These are phyloP conservation scores for Cystobasidium ongulense DNA, from an alignment of 768 basidiomycete genomes.

Conservation along the genomic window DNA sequence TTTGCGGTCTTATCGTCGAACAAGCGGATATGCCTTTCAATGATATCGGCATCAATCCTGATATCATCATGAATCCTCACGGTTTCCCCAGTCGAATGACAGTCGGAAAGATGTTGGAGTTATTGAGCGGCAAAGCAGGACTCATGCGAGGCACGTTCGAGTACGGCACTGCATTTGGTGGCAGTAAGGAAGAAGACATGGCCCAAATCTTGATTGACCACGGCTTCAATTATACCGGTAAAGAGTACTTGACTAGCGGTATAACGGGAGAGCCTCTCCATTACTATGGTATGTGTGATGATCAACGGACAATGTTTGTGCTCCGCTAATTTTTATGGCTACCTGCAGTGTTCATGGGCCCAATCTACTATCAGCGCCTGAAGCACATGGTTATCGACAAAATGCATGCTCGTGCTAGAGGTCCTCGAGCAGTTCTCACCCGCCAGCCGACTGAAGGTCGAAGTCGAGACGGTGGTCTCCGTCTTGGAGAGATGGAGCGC, in stretches of 20 bases:
- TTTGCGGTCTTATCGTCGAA: conserved; percentile 95
- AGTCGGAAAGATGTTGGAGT: conserved; percentile 99
- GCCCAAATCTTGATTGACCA: conserved; percentile 86
- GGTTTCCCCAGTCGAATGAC: conserved; percentile 75
- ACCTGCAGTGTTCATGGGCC: conserved; percentile 71
- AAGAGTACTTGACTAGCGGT: conserved; percentile 96
- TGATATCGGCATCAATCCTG: conserved; percentile 78
- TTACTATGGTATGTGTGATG: conserved; percentile 54
- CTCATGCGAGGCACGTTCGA: conserved; percentile 80
- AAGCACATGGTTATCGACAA: conserved; percentile 77
- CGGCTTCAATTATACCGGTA: conserved; percentile 96
- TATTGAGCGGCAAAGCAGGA: conserved; percentile 92
- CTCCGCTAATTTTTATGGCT: not conserved
- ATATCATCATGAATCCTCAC: conserved; percentile 99
- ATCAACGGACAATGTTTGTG: not conserved
- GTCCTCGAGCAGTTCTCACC: conserved; percentile 90
- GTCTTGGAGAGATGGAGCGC: conserved; percentile 97
- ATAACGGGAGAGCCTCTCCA: conserved; percentile 95
- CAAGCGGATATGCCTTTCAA: conserved; percentile 99
- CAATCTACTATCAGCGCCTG: conserved; percentile 60
- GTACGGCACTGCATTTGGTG: conserved; percentile 94
- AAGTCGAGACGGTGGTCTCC: conserved; percentile 90
- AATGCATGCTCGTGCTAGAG: conserved; percentile 97
- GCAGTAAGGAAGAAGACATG: conserved; percentile 99
- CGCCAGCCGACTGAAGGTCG: conserved; percentile 98